Evolutionary conservation across 306 rosid species (phyloP), one percentile per base, ranked within the genome.

Genomic region (Ormosia semicastrata): DNA sequence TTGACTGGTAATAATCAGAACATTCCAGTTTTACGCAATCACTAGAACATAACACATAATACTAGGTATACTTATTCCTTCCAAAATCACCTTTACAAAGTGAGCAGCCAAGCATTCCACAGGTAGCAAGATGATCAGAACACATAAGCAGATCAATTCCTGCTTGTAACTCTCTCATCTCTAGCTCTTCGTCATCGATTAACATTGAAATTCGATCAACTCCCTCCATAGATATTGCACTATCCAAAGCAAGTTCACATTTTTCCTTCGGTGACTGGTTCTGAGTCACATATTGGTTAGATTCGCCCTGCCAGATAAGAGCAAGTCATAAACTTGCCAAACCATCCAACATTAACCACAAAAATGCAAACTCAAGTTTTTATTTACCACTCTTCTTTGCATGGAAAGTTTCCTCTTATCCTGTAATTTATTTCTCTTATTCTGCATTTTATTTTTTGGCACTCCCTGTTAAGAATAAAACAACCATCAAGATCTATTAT

Each of bases 111-210:
- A 85, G 88, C 75, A 79, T 75, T 73, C 86, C 88, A 76, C 75
- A 73, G 64, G 87, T 71, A 71, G 89, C 84, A 75, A 87, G 88
- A 88, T 93, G 95, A 85, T 87, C 88, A 47, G 89, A 85, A 84
- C 89, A 89, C 66, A 85, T 58, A 70, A 63, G 81, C 32, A 75
- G 77, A 86, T 86, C 53, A 53, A 84, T 74, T 81, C 90, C 84
- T 77, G 79, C 90, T 92, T 87, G 91, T 65, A 88, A 79, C 40
- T 91, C 97, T 85, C 90, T 89, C 81, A 85, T 71, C 88, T 95
- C 99, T 71, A 95, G 88, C 88, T 93, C 97, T 83, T 95, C 98
- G 49, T 95, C 99, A 70, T 95, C 99, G 52, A 91, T 79, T 81
- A 93, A 89, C 87, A 86, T 75, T 62, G 91, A 85, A 76, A 88